These are phyloP conservation scores for Argentina anserina DNA, from an alignment of 306 rosid species.

Conservation along the genomic window DNA sequence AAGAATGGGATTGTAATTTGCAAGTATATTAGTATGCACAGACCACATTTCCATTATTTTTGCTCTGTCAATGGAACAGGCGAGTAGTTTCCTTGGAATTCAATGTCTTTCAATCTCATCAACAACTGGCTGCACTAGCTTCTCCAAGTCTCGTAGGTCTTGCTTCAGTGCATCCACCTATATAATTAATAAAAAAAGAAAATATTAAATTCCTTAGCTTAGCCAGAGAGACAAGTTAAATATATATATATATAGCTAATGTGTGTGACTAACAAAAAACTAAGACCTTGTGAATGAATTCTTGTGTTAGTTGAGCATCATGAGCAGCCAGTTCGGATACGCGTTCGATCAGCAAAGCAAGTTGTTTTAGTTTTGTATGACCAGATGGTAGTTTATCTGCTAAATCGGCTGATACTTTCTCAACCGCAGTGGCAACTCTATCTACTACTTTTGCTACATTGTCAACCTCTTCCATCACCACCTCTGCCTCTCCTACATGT, in stretches of 20 bases:
- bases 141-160: constrained; percentile 37
- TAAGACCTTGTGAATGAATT: constrained; percentile 56
- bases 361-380: constrained; percentile 38
- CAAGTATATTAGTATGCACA: background rate
- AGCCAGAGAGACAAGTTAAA: background rate
- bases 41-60: background rate
- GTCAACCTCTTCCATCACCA: constrained; percentile 51
- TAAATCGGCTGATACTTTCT: constrained; percentile 41
- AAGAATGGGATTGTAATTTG: background rate
- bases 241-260: background rate
- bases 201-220: background rate
- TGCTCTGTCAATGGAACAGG: background rate
- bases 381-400: constrained; percentile 43
- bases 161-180: constrained; percentile 47
- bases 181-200: background rate
- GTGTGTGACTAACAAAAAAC: background rate
- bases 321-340: constrained; percentile 45
- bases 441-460: constrained; percentile 42
- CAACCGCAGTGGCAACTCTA: constrained; percentile 43
- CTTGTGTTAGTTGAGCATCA: constrained; percentile 47
- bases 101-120: constrained; percentile 31
- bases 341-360: constrained; percentile 37
- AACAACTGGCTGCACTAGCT: constrained; percentile 35
- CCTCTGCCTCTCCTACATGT: constrained; percentile 43
- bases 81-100: background rate